These are phyloP conservation scores for Penicillium manginii DNA, from an alignment of 495 filamentous ascomycete species.

Conservation along the genomic window DNA sequence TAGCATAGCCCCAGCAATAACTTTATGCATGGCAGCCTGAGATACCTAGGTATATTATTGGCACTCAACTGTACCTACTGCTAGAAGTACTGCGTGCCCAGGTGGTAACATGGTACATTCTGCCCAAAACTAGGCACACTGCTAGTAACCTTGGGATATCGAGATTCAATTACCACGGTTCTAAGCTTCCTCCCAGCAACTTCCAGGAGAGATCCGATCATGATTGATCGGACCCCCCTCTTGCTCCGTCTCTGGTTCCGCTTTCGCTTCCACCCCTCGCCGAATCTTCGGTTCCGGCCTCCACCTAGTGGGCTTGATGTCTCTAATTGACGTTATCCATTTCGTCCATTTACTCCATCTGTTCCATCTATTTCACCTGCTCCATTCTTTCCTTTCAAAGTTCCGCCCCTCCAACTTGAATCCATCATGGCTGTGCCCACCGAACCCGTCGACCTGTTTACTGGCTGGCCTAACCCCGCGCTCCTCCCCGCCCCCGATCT, in stretches of 20 bases:
- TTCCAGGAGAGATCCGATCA: neutral
- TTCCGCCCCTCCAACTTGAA: neutral
- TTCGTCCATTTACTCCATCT: neutral
- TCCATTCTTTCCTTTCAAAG: neutral
- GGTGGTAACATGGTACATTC: no score
- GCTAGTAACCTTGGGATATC: neutral
- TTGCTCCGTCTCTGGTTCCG: slow-evolving; percentile 8
- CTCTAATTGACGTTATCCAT: slow-evolving; percentile 9
- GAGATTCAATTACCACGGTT: neutral
- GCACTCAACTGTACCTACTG: no score
- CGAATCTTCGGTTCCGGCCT: slow-evolving; percentile 14
- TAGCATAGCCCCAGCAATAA: no score
- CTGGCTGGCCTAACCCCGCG: slow-evolving; percentile 71
- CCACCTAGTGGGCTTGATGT: neutral
- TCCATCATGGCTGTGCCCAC: slow-evolving; percentile 10
- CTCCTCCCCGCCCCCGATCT: slow-evolving; percentile 70
- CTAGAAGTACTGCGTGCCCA: no score
- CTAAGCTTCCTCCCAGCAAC: neutral
- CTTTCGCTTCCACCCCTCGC: slow-evolving; percentile 15
- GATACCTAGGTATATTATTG: no score
- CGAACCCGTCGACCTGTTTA: slow-evolving; percentile 65
- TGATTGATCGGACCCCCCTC: neutral
- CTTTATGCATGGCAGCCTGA: no score
- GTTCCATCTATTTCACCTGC: neutral
- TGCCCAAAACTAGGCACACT: no score